Evolutionary conservation across 2,329 filamentous ascomycete genomes (phyloP), one percentile per base, ranked within the genome.

Genomic region (Colletotrichum lindemuthianum): DNA sequence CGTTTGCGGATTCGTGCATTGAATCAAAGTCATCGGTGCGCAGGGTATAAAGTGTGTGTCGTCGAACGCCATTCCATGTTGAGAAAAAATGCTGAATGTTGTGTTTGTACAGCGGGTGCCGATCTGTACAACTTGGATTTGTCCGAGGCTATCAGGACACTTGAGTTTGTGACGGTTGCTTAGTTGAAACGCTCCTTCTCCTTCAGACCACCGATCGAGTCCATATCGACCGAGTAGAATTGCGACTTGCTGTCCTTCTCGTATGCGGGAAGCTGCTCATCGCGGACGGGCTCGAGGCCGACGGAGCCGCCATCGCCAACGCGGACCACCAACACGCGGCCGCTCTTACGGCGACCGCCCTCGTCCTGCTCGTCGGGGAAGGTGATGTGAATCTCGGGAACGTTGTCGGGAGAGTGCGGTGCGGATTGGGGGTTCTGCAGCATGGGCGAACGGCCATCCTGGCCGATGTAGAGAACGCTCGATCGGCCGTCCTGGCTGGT

Each of bases 301-400:
- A 98, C 89, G 41, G 89, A 85, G 51, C 92, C 90, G 67, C 88
- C 90, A 69, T 98, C 96, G 67, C 94, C 93, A 55, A 98, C 92
- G 56, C 92, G 88, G 60, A 99, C 95, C 40, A 98, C 88, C 24
- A 99, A 91, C 55, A 98, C 93, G 37, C 94, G 89, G 39, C 95
- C 95, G 69, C 90, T 93, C 81, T 91, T 91, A 71, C 86, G 86
- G 78, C 89, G 92, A 70, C 95, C 95, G 59, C 87, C 82, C 70
- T 93, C 92, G 74, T 97, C 94, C 71, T 96, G 90, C 82, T 98
- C 96, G 72, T 96, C 92, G 13, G 96, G 96, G 83, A 99, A 98
- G 40, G 96, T 98, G 78, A 99, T 97, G 79, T 94, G 93, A 73
- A 99, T 99, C 81, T 98, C 92, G 16, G 96, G 96, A 34, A 98